A percentile compares a stretch with the other conserved stretches of the same genome.
Conservation (phyloP, 2,329 filamentous ascomycete genomes). For the Sporothrix brasiliensis region DNA sequence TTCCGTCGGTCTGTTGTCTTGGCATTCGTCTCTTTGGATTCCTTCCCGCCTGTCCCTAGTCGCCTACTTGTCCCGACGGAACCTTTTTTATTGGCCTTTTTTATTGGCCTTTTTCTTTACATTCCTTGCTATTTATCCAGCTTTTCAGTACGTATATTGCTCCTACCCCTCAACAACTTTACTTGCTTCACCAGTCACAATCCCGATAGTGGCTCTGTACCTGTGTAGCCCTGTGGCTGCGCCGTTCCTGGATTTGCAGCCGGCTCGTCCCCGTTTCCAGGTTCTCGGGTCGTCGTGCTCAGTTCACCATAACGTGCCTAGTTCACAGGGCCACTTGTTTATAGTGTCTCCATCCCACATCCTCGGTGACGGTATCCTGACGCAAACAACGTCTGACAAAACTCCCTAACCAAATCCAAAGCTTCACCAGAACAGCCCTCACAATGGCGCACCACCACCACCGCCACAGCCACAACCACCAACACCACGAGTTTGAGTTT, state of each 20-base stretch:
- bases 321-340: background rate
- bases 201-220: background rate
- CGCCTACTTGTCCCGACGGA: background rate
- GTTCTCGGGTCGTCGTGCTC: background rate
- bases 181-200: background rate
- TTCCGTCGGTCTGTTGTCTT: slow-evolving; percentile 3
- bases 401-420: background rate
- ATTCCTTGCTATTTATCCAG: background rate
- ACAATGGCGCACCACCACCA: slow-evolving; percentile 30
- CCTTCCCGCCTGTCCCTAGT: background rate
- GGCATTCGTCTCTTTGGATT: background rate
- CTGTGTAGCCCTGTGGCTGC: slow-evolving; percentile 8
- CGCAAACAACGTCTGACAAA: background rate
- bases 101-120: background rate
- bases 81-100: background rate
- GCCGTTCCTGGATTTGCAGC: slow-evolving; percentile 4
- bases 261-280: slow-evolving; percentile 1
- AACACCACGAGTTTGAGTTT: slow-evolving; percentile 35
- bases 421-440: background rate
- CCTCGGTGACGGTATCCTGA: background rate
- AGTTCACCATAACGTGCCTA: background rate
- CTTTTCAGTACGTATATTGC: slow-evolving; percentile 11
- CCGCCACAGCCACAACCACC: too few species aligned
- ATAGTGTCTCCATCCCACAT: background rate
- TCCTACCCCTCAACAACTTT: background rate